Base-by-base conservation (phyloP, 225 moss, liverwort and hornwort species). In the Climacium dendroides region DNA sequence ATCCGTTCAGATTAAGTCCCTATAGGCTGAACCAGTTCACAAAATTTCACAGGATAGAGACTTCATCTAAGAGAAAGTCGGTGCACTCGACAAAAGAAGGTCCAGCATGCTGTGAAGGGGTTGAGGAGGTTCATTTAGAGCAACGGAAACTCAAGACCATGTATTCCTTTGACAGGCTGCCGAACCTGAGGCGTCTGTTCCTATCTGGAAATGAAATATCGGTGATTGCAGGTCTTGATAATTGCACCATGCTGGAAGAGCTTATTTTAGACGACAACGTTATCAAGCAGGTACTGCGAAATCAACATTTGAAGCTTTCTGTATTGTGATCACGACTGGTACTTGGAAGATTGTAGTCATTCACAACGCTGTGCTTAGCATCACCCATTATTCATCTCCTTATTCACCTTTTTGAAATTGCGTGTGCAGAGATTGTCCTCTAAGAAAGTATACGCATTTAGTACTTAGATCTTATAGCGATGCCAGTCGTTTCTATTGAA, bases 61-160 rank as follows among this genome's bases (percentile, higher is more conserved):
- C 90, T 66, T 79, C 89, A 61, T 88, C 90, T 14, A 93, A 92
- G 77, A 94, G 88, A 71, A 91, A 92, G 86, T 83, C 89, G 19
- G 45, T 52, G 59, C 64, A 80, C 76, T 77, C 78, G 65, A 82
- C 87, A 11, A 86, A 90, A 60, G 90, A 85, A 87, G 87, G 91
- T 78, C 88, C 86, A 84, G 82, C 89, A 58, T 95, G 91, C 88
- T 94, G 93, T 90, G 96, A 97, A 87, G 95, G 95, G 53, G 92
- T 99, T 89, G 99, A 99, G 87, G 99, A 97, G 89, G 92, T 99
- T 85, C 97, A 99, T 79, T 92, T 99, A 80, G 97, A 97, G 91
- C 89, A 90, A 55, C 94, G 92, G 45, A 97, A 97, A 83, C 94
- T 99, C 74, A 94, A 89, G 89, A 94, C 91, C 52, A 97, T 99